phyloP scores from a whole-genome alignment of 83 land plant genomes.

The Isoetes engelmannii region DNA sequence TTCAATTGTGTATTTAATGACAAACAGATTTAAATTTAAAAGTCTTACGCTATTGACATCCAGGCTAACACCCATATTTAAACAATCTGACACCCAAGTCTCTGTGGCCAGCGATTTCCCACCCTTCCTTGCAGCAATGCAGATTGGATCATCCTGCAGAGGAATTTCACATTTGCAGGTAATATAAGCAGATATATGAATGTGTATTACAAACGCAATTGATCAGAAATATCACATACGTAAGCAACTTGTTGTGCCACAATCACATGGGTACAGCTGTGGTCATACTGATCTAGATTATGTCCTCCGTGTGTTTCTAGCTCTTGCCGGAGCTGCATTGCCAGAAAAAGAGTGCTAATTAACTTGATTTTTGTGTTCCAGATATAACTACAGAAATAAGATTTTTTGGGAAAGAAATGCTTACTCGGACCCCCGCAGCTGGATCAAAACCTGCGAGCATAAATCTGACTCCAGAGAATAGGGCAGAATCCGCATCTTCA shows the following conservation, averaged over 20 bases:
- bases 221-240: conserved; percentile 30
- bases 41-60: conserved; percentile 30
- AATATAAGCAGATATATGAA: background rate
- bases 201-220: background rate
- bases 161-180: background rate
- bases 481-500: background rate
- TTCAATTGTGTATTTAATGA: background rate
- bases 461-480: conserved; percentile 54
- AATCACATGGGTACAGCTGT: conserved; percentile 62
- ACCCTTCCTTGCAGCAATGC: conserved; percentile 58
- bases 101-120: conserved; percentile 51
- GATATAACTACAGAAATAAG: too few species aligned
- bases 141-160: conserved; percentile 64
- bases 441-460: conserved; percentile 64
- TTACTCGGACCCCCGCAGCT: conserved; percentile 36
- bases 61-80: conserved; percentile 37
- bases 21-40: background rate
- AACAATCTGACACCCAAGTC: conserved; percentile 59
- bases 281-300: conserved; percentile 44
- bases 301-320: conserved; percentile 50
- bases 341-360: too few species aligned
- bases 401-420: background rate
- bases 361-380: too few species aligned
- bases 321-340: conserved; percentile 40
- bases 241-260: conserved; percentile 36